phyloP scores from a whole-genome alignment of 1,284 basidiomycete species.

The Violaceomyces palustris region DNA sequence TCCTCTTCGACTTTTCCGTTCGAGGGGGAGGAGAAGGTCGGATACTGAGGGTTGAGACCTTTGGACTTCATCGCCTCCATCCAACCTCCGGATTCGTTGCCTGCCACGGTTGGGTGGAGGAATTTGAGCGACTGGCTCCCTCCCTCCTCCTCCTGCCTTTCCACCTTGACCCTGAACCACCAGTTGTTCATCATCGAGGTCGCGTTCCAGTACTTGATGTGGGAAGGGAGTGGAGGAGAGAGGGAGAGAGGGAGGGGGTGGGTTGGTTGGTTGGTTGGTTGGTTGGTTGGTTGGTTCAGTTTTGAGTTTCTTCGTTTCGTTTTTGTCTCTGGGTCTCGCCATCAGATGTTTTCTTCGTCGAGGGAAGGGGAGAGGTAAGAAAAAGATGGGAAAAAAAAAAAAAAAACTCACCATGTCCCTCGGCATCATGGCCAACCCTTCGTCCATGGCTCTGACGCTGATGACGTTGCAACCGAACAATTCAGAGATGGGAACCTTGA shows the following conservation, averaged over 20 bases:
- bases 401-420: too few relatives aligned
- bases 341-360: too few relatives aligned
- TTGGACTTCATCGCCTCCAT: slow-evolving; percentile 62
- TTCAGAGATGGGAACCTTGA: slow-evolving; percentile 56
- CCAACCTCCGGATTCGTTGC: slow-evolving; percentile 61
- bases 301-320: too few relatives aligned
- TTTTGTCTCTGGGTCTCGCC: too few relatives aligned
- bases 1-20: too few relatives aligned
- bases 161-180: slow-evolving; percentile 63
- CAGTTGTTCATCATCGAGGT: slow-evolving; percentile 62
- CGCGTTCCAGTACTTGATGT: slow-evolving; percentile 56
- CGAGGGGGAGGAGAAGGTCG: too few relatives aligned
- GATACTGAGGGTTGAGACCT: slow-evolving; percentile 58
- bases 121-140: slow-evolving; percentile 55
- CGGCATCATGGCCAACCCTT: slow-evolving; percentile 58
- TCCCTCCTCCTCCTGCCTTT: slow-evolving; percentile 52
- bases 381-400: too few relatives aligned
- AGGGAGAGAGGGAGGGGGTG: too few relatives aligned
- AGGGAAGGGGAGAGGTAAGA: too few relatives aligned
- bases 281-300: too few relatives aligned
- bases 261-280: too few relatives aligned
- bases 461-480: slow-evolving; percentile 57
- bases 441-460: slow-evolving; percentile 63
- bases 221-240: too few relatives aligned
- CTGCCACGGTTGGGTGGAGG: slow-evolving; percentile 64